phyloP scores from a whole-genome alignment of 2,329 filamentous ascomycete species.

The Botrytis fragariae region DNA sequence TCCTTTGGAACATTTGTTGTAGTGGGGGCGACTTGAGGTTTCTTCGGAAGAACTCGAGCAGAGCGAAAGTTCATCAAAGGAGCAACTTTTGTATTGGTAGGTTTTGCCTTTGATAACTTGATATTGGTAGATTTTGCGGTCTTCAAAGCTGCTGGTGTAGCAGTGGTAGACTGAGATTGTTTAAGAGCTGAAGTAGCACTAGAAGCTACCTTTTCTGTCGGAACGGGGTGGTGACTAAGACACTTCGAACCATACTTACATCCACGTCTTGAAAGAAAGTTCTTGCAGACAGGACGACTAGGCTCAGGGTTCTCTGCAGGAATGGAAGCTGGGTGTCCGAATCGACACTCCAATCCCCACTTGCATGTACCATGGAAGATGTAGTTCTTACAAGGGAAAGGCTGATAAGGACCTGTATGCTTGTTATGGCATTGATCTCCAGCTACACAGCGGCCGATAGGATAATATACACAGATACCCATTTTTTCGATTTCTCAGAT shows the following conservation, averaged over 20 bases:
- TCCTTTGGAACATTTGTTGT: not conserved
- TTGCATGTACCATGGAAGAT: not conserved
- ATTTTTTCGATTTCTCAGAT: not conserved
- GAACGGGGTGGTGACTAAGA: not conserved
- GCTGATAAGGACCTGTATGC: not conserved
- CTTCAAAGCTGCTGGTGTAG: not conserved
- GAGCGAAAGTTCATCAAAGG: not conserved
- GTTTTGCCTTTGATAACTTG: not conserved
- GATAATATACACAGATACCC: not conserved
- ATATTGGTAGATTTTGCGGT: fast-evolving
- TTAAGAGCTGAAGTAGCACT: not conserved
- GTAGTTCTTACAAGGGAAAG: not conserved
- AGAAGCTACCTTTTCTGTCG: not conserved
- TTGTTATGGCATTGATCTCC: not conserved
- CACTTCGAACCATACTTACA: not conserved
- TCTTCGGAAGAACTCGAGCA: not conserved
- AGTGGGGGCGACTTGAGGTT: not conserved
- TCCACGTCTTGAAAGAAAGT: not conserved
- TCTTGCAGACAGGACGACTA: not conserved
- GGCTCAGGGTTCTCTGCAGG: not conserved
- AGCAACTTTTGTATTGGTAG: not conserved
- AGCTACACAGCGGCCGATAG: not conserved
- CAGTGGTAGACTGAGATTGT: not conserved
- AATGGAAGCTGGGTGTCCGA: not conserved
- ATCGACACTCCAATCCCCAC: not conserved